phyloP scores from a whole-genome alignment of 257 asterid species.

The Solanum pennellii region DNA sequence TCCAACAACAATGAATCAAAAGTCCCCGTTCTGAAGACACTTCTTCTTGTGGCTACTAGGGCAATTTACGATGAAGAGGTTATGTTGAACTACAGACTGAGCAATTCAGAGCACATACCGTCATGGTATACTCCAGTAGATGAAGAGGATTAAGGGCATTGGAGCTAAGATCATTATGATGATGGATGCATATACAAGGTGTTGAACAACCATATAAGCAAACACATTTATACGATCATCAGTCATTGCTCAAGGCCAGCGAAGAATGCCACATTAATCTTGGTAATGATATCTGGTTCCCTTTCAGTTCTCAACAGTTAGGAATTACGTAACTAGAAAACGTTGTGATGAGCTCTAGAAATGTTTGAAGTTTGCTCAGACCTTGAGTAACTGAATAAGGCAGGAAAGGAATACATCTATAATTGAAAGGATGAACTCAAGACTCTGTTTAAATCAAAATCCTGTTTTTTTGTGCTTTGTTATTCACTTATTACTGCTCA shows the following conservation, averaged over 20 bases:
- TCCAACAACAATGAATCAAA: slow-evolving; percentile 18
- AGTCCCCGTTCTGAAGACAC: slow-evolving; percentile 46
- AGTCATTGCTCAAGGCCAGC: neutral
- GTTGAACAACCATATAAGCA: neutral
- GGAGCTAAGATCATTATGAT: slow-evolving; percentile 29
- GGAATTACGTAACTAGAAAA: neutral
- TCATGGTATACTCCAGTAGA: slow-evolving; percentile 80
- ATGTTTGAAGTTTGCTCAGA: neutral
- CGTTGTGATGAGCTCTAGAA: neutral
- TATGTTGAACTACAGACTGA: slow-evolving; percentile 74
- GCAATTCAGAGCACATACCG: slow-evolving; percentile 70
- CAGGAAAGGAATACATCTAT: neutral
- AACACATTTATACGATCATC: neutral
- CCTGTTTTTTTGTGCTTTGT: neutral
- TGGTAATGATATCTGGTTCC: neutral
- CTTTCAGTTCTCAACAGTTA: neutral
- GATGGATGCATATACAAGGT: neutral
- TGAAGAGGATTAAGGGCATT: slow-evolving; percentile 75
- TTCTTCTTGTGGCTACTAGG: slow-evolving; percentile 67
- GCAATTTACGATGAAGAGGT: slow-evolving; percentile 67
- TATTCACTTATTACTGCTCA: neutral
- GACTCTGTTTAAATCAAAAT: neutral
- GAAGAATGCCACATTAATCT: neutral
- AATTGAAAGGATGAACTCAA: neutral
- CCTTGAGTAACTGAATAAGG: neutral